Evolutionary conservation across 1,284 basidiomycete genomes (phyloP), one percentile per base, ranked within the genome.

Genomic region (Moesziomyces sp.): DNA sequence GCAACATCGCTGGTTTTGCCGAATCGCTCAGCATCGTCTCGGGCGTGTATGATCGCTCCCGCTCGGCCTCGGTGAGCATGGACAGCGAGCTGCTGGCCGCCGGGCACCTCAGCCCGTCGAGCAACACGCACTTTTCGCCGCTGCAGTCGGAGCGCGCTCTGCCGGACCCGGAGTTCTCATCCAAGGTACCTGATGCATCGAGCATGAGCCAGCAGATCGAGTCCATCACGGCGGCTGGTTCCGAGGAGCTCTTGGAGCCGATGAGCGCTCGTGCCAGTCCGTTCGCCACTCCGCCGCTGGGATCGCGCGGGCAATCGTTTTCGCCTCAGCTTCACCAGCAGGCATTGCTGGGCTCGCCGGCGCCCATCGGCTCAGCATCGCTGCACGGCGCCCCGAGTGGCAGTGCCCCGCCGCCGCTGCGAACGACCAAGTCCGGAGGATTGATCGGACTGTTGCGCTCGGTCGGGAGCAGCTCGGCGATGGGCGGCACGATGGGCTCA

Each of bases 21-120:
- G 77, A 79, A 43, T 55, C 63, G 5, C 52, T 79, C 23, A 56
- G 52, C 23, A 77, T 77, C 21, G 49, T 67, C 9, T 52, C 49
- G 6, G 65, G 64, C 5, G 23, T 42, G 1, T 47, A 65, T 9
- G 42, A 24, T 6, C 42, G 47, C 0, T 51, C 58, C 8, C 50
- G 64, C 19, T 56, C 74, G 14, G 52, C 58, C 16, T 58, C 63
- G 23, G 40, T 60, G 30, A 74, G 75, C 40, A n/a, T 50, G 19
- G 72, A 66, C 43, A 52, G 50, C 45, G 65, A 66, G 6, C 33
- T 52, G 23, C 50, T 67, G 1, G 46, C 60, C 6, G 53, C 49
- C 3, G 53, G 56, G 21, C 55, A 49, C 13, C 44, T 68, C 14
- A 66, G 52, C 24, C 53, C 67, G 9, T 24, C 58, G 19, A 65